Evolutionary conservation across 2,329 filamentous ascomycete genomes (phyloP).

Genomic region (Catunica adiposa): DNA sequence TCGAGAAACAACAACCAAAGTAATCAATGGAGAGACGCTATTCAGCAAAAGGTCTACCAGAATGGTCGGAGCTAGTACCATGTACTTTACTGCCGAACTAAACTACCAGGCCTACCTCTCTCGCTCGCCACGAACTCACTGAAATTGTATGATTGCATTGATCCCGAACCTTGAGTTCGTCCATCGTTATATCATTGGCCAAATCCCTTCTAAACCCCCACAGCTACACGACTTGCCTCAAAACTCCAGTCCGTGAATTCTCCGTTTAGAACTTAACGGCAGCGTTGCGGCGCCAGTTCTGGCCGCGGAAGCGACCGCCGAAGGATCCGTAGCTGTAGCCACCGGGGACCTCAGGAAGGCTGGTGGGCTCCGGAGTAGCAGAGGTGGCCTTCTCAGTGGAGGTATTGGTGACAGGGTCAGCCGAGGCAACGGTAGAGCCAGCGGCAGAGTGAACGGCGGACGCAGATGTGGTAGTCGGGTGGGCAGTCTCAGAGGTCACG

Average conservation of each 20-base stretch:
- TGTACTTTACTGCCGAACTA: too few relatives aligned
- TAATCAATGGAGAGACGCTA: too few relatives aligned
- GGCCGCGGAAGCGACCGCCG: slow-evolving; percentile 6
- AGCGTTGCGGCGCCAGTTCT: slow-evolving; percentile 5
- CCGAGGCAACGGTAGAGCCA: slow-evolving; percentile 6
- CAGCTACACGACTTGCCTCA: too few relatives aligned
- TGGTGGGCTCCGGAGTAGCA: not conserved
- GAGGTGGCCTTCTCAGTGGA: slow-evolving; percentile 1
- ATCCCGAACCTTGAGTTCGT: too few relatives aligned
- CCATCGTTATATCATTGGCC: not conserved
- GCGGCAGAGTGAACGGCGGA: not conserved
- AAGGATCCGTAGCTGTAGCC: slow-evolving; percentile 11
- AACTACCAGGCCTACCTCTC: too few relatives aligned
- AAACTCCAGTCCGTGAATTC: too few relatives aligned
- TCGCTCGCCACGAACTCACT: too few relatives aligned
- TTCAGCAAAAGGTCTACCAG: too few relatives aligned
- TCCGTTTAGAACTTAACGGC: not conserved
- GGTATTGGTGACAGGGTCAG: slow-evolving; percentile 8
- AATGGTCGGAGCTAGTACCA: too few relatives aligned
- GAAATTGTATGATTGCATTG: too few relatives aligned
- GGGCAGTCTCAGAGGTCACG: not conserved
- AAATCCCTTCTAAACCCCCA: too few relatives aligned
- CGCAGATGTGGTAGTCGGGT: not conserved
- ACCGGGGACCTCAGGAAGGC: slow-evolving; percentile 7
- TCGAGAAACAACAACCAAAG: too few relatives aligned